Conservation (phyloP, 2,329 filamentous ascomycete genomes). For the Dryadomyces sulphureus region DNA sequence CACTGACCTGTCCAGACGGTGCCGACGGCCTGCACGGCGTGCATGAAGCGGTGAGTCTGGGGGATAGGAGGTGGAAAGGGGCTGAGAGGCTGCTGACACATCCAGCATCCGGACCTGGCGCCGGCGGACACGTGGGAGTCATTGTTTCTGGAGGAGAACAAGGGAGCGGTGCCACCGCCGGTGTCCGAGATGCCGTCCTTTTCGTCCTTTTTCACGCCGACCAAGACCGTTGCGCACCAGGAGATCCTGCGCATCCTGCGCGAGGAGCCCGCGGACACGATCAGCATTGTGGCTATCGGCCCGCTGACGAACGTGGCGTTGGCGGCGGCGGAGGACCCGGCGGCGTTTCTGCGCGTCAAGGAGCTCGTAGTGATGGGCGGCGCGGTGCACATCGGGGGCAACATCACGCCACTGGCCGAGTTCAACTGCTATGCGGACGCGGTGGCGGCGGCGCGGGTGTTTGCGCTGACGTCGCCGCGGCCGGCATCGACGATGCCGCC, state of each 20-base stretch:
- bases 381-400: constrained; percentile 63
- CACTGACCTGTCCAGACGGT: constrained; percentile 38
- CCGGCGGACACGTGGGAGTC: constrained; percentile 61
- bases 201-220: constrained; percentile 57
- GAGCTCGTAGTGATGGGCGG: constrained; percentile 96
- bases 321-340: constrained; percentile 75
- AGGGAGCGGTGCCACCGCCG: constrained; percentile 11
- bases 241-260: constrained; percentile 79
- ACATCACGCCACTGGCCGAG: constrained; percentile 73
- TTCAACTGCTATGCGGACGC: constrained; percentile 93
- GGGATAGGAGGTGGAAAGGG: not conserved
- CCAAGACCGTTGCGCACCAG: constrained; percentile 56
- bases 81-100: not conserved
- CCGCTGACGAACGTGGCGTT: constrained; percentile 88
- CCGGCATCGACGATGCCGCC: constrained; percentile 73
- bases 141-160: constrained; percentile 38
- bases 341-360: constrained; percentile 76
- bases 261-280: constrained; percentile 67
- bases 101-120: constrained; percentile 52
- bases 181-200: constrained; percentile 25
- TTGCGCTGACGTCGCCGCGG: constrained; percentile 57
- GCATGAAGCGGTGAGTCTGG: constrained; percentile 36
- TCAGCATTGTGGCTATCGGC: constrained; percentile 82
- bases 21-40: constrained; percentile 64
- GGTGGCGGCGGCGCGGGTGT: constrained; percentile 61